phyloP scores from a whole-genome alignment of 2,329 filamentous ascomycete genomes.

The Alternaria triticina region DNA sequence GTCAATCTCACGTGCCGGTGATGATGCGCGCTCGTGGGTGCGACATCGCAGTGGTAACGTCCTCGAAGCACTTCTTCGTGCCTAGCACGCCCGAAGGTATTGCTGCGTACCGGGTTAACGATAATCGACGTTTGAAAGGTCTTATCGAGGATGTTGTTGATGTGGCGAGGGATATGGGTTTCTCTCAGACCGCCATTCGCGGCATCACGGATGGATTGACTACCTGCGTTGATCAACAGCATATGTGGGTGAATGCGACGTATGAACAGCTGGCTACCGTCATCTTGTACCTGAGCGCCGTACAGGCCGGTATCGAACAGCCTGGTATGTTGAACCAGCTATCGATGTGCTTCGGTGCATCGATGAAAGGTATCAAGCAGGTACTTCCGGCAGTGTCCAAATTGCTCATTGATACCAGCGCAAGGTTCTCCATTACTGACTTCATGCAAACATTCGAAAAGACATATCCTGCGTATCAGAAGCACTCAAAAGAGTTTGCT shows the following conservation, averaged over 20 bases:
- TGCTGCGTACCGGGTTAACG: background rate
- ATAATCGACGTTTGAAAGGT: background rate
- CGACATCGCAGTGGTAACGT: background rate
- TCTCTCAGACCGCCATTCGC: background rate
- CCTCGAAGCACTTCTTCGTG: background rate
- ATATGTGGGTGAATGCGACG: background rate
- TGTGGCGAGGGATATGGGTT: background rate
- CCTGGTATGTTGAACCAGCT: background rate
- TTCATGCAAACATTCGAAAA: background rate
- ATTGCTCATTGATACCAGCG: background rate
- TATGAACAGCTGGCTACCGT: background rate
- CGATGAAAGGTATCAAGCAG: background rate
- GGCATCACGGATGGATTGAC: background rate
- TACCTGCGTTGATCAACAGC: background rate
- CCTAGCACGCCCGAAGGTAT: background rate
- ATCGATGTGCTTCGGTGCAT: background rate
- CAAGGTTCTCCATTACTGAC: background rate
- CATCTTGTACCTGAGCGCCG: background rate
- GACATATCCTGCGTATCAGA: background rate
- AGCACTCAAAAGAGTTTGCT: background rate
- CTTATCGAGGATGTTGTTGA: background rate
- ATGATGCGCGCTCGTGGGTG: background rate
- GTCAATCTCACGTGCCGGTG: background rate
- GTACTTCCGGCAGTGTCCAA: background rate
- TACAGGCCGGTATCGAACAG: background rate